Base-by-base conservation (phyloP, 2,329 filamentous ascomycete genomes). In the Cryphonectria naterciae region DNA sequence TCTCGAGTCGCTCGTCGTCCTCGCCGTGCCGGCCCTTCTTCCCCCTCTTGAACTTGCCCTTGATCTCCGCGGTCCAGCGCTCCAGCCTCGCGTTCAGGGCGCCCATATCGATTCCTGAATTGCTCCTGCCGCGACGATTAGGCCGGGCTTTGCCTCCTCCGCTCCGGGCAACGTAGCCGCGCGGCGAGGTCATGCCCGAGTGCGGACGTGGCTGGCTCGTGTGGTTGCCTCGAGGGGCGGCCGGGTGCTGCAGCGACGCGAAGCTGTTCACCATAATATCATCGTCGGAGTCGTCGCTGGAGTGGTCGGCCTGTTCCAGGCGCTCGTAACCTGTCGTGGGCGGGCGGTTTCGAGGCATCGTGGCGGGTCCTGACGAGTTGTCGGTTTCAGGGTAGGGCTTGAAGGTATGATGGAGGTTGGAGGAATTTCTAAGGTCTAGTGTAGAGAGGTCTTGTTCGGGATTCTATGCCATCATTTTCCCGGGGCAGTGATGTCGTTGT, bases 11-110 rank as follows among this genome's bases (percentile, higher is more conserved):
- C 80, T 97, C 93, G 75, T 97, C 93, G 61, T 90, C 85, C 10
- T 88, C 88, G 63, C 67, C 71, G 37, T 73, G 69, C 11, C 62
- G 70, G 77, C 89, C 91, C 65, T 91, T 92, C 79, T 91, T 93
- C 68, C 92, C 89, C 77, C 91, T 91, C 84, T 97, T 98, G 87
- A 99, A 98, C 77, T 97, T 96, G 75, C 94, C 93, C 41, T 96
- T 95, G 77, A 99, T 98, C 83, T 99, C 96, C 76, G 98, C 96
- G 22, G 96, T 96, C 96, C 96, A 99, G 79, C 93, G 88, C 82
- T 99, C 96, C 37, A 99, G 85, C 35, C 96, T 88, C 71, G 95
- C 95, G 81, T 99, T 99, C 82, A 99, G 98, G 72, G 96, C 96
- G 80, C 98, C 98, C 79, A 99, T 93, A 78, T 99, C 96, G 25